Evolutionary conservation across 176 grass and related monocot species (phyloP).

Genomic region (Alloteropsis semialata): DNA sequence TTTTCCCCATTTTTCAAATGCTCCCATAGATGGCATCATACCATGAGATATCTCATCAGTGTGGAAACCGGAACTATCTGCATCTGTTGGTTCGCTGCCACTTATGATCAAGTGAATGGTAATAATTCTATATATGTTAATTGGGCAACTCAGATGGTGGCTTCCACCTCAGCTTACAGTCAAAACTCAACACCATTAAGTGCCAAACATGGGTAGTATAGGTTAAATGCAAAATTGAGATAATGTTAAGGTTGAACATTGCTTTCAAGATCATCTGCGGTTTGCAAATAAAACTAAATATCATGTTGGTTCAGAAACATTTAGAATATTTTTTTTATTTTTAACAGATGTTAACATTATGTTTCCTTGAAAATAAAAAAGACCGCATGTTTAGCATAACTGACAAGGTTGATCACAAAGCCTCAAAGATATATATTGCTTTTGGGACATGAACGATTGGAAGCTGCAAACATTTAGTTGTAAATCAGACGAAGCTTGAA

Average conservation of each 20-base stretch:
- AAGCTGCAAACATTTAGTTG: neutral
- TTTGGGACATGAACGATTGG: neutral
- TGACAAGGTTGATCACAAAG: constrained; percentile 10
- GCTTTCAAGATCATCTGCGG: constrained; percentile 7
- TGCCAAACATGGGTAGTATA: neutral
- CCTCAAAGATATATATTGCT: neutral
- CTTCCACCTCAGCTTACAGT: neutral
- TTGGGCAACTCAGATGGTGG: neutral
- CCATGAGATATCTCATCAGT: neutral
- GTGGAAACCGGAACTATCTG: neutral
- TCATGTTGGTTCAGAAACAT: neutral
- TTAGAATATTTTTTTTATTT: neutral
- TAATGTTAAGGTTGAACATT: neutral
- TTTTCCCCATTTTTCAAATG: neutral
- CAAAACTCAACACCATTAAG: neutral
- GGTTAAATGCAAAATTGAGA: constrained; percentile 1
- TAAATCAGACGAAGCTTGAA: neutral
- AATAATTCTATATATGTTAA: neutral
- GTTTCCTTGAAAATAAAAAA: neutral
- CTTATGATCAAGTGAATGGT: neutral
- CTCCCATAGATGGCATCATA: neutral
- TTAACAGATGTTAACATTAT: constrained; percentile 11
- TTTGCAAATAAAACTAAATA: neutral
- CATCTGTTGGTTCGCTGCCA: neutral
- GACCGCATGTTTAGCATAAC: neutral